phyloP scores from a whole-genome alignment of 2,329 filamentous ascomycete species.

The Plenodomus biglobosus region DNA sequence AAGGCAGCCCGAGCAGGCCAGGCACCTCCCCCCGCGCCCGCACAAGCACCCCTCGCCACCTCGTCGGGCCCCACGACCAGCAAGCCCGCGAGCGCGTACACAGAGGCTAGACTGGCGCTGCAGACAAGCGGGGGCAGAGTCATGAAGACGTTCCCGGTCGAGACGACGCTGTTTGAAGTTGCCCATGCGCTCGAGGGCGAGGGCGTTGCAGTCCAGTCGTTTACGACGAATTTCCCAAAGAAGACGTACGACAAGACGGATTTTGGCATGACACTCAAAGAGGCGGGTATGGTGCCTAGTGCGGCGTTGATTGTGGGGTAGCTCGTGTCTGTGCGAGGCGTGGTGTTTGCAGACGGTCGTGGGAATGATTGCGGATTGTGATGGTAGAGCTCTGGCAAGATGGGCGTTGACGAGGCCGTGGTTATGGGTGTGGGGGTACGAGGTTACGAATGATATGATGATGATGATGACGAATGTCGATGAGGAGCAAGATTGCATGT shows the following conservation, averaged over 20 bases:
- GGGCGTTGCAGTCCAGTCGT: slow-evolving; percentile 70
- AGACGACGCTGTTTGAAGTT: slow-evolving; percentile 91
- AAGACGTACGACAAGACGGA: slow-evolving; percentile 73
- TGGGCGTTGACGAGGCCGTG: background rate
- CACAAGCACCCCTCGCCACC: slow-evolving; percentile 52
- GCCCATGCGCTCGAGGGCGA: slow-evolving; percentile 74
- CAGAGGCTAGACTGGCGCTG: slow-evolving; percentile 77
- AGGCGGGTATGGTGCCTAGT: slow-evolving; percentile 85
- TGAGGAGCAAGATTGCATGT: slow-evolving; percentile 15
- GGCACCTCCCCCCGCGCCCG: slow-evolving; percentile 52
- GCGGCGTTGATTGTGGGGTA: slow-evolving; percentile 76
- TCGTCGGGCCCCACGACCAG: slow-evolving; percentile 53
- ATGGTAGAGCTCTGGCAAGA: too few species aligned
- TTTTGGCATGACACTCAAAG: slow-evolving; percentile 88
- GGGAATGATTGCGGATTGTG: too few species aligned
- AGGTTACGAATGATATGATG: background rate
- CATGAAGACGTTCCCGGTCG: slow-evolving; percentile 83
- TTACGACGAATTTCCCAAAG: slow-evolving; percentile 82
- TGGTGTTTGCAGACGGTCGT: too few species aligned
- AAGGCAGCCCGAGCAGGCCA: slow-evolving; percentile 86
- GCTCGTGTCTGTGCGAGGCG: background rate
- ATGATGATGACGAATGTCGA: too few species aligned
- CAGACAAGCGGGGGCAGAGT: slow-evolving; percentile 76
- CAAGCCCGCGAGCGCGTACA: slow-evolving; percentile 71
- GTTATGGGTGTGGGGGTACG: background rate